A percentile compares a stretch with the other conserved stretches of the same genome.
phyloP scores from a whole-genome alignment of 2,329 filamentous ascomycete genomes.

The Ophiocordyceps australis region DNA sequence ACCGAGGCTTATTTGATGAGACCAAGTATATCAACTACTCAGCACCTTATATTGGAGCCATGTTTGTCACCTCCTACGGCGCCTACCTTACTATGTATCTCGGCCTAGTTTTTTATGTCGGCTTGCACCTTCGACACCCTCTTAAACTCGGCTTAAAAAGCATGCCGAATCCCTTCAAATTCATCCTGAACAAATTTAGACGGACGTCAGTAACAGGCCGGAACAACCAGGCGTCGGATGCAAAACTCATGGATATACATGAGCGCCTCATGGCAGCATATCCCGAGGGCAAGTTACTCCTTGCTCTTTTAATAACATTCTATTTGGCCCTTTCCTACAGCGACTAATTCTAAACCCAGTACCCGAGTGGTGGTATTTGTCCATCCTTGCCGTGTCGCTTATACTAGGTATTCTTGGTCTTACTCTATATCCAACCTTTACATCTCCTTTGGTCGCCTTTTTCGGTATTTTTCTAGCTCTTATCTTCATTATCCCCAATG shows the following conservation, averaged over 20 bases:
- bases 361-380: conserved; percentile 27
- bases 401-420: conserved; percentile 16
- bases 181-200: too few relatives aligned
- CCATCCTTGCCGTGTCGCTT: conserved; percentile 11
- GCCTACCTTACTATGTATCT: conserved; percentile 22
- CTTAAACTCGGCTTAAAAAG: conserved; percentile 17
- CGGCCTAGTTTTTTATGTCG: conserved; percentile 18
- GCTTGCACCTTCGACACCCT: conserved; percentile 19
- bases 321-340: too few relatives aligned
- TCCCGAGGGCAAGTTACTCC: conserved; percentile 10
- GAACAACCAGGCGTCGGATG: conserved; percentile 1
- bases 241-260: conserved; percentile 16
- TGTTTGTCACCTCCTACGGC: conserved; percentile 15
- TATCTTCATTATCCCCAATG: conserved; percentile 23
- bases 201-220: too few relatives aligned
- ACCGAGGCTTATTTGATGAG: conserved; percentile 15
- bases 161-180: conserved; percentile 8
- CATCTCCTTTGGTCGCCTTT: conserved; percentile 20
- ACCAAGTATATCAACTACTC: conserved; percentile 21
- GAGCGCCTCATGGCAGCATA: conserved; percentile 27
- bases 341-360: too few relatives aligned
- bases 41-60: conserved; percentile 20
- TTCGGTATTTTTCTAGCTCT: conserved; percentile 21
- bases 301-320: too few relatives aligned
- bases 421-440: conserved; percentile 21